Conservation (phyloP, 495 filamentous ascomycete genomes). For the Amniculicola lignicola region DNA sequence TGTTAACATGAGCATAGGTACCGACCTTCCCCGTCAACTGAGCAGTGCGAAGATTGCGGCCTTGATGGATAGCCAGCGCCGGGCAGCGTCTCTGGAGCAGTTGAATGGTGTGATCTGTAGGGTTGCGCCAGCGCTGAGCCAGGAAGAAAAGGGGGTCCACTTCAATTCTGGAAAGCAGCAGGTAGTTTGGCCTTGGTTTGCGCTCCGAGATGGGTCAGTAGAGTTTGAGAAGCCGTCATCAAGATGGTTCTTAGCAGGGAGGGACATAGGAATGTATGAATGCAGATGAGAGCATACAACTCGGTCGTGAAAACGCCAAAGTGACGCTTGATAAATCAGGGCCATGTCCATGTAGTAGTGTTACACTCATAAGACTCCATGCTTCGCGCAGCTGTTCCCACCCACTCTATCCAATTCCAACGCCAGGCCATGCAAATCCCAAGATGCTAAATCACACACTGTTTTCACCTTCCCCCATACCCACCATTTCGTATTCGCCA, state of each 20-base stretch:
- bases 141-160: slow-evolving; percentile 2
- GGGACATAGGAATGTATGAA: slow-evolving; percentile 34
- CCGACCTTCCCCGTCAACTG: not conserved
- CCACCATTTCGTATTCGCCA: slow-evolving; percentile 80
- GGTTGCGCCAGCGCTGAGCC: slow-evolving; percentile 6
- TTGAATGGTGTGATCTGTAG: slow-evolving; percentile 6
- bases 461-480: slow-evolving; percentile 50
- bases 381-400: not conserved
- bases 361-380: no score
- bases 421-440: slow-evolving; percentile 29
- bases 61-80: not conserved
- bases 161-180: not conserved
- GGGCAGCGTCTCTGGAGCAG: slow-evolving; percentile 1
- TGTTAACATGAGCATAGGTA: not conserved
- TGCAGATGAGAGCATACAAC: slow-evolving; percentile 32
- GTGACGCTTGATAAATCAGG: no score
- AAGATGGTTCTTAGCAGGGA: slow-evolving; percentile 21
- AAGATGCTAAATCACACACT: slow-evolving; percentile 24
- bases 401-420: slow-evolving; percentile 7
- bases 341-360: no score
- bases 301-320: no score
- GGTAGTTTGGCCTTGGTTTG: slow-evolving; percentile 15
- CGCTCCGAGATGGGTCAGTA: slow-evolving; percentile 21
- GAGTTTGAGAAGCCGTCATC: slow-evolving; percentile 15
- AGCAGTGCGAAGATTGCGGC: slow-evolving; percentile 2